Base-by-base conservation (phyloP, 1,284 basidiomycete species). In the Porphyrellus sp. region DNA sequence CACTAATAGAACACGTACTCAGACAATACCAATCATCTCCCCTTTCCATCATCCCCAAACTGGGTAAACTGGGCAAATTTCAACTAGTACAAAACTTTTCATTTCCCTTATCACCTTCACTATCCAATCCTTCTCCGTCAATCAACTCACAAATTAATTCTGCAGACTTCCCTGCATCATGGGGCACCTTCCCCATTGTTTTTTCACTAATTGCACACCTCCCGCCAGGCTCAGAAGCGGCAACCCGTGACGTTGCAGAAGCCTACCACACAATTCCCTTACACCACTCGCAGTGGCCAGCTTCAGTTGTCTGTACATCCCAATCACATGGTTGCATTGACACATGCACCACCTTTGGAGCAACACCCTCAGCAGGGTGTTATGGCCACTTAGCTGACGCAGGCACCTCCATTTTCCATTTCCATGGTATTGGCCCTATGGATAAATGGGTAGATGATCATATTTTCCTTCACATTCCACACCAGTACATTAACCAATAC, bases 361-460 rank as follows among this genome's bases (percentile, higher is more conserved):
- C 67, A 0, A 20, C 60, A 0, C 66, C 72, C 2, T 64, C 67
- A 0, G 60, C 64, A 0, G 72, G 77, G 0, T 42, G 59, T 0
- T 76, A 70, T 34, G 70, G 74, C 0, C 11, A 53, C 0, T n/a
- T 74, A 0, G 70, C 56, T 0, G 72, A 77, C 54, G 69, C 71
- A 0, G 62, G 9, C 1, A 38, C 39, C 1, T 5, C 55, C 0
- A 30, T 56, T 1, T 39, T 56, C 12, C 3, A 11, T 0, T 8
- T 4, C 6, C 30, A 40, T 1, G 46, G 49, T 0, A 46, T 56
- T 0, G 35, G 20, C 0, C 45, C 20, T 0, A 2, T 46, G 6
- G 34, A 35, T 11, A 33, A 33, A 33, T 33, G 31, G 31, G 13
- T 33, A 11, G 31, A 33, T 15, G 31, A 33, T 33, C 31, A 44